A percentile compares a stretch with the other conserved stretches of the same genome.
phyloP scores from a whole-genome alignment of 768 basidiomycete genomes.

The Lactarius akahatsu region DNA sequence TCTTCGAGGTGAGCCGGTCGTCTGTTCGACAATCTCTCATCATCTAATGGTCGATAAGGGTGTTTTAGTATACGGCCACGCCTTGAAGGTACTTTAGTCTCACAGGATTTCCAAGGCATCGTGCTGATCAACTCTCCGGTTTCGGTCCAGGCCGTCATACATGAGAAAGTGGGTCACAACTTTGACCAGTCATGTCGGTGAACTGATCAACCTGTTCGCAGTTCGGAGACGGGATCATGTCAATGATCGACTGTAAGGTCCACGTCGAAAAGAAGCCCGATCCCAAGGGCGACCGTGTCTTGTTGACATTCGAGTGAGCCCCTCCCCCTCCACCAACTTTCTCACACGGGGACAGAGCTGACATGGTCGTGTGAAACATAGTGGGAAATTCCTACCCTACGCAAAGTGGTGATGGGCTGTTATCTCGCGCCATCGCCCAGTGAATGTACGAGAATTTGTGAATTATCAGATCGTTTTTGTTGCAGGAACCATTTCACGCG shows the following conservation, averaged over 20 bases:
- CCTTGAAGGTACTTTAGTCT: slow-evolving; percentile 59
- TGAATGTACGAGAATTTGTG: neutral
- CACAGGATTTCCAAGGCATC: neutral
- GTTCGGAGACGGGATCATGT: slow-evolving; percentile 90
- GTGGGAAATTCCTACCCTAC: slow-evolving; percentile 78
- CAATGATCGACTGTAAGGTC: slow-evolving; percentile 82
- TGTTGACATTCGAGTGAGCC: slow-evolving; percentile 76
- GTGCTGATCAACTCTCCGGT: neutral
- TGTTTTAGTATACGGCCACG: slow-evolving; percentile 73
- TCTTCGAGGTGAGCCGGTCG: slow-evolving; percentile 61
- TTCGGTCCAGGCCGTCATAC: slow-evolving; percentile 57
- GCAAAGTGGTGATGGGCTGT: slow-evolving; percentile 52
- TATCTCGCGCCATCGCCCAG: neutral
- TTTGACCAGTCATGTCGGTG: neutral
- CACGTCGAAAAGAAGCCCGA: slow-evolving; percentile 65
- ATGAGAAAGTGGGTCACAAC: slow-evolving; percentile 57
- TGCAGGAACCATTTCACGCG: neutral
- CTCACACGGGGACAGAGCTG: neutral
- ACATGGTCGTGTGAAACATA: slow-evolving; percentile 32
- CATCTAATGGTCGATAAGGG: slow-evolving; percentile 40
- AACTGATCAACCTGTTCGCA: slow-evolving; percentile 31
- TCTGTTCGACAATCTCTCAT: neutral
- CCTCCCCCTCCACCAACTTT: slow-evolving; percentile 1
- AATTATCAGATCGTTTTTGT: neutral
- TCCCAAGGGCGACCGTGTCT: slow-evolving; percentile 76